A percentile compares a stretch with the other conserved stretches of the same genome.
These are phyloP conservation scores for Apiosordaria backusii DNA, from an alignment of 495 filamentous ascomycete genomes.

Conservation along the genomic window DNA sequence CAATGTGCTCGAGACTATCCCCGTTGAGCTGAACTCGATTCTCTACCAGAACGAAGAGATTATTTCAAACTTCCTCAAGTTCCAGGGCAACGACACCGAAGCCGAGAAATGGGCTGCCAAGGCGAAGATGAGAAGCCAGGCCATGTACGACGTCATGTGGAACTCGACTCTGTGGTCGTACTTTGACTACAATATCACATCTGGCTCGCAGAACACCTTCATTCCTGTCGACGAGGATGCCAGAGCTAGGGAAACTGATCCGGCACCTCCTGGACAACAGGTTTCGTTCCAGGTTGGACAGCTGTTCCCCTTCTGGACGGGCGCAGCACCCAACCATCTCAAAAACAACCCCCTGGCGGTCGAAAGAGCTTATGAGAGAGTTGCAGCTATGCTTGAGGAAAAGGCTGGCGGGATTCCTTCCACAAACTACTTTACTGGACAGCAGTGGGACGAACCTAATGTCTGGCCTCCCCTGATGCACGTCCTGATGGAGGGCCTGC, in stretches of 20 bases:
- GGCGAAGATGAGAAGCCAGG: conserved; percentile 39
- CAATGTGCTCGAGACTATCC: conserved; percentile 38
- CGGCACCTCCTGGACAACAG: conserved; percentile 39
- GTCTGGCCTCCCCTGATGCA: conserved; percentile 51
- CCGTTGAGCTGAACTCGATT: conserved; percentile 51
- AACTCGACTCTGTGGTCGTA: conserved; percentile 45
- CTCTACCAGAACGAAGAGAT: conserved; percentile 47
- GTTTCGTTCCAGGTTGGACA: conserved; percentile 43
- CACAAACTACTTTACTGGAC: conserved; percentile 44
- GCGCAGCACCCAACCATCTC: conserved; percentile 42
- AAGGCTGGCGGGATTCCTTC: conserved; percentile 44
- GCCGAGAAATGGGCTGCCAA: conserved; percentile 32
- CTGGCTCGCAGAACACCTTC: conserved; percentile 37
- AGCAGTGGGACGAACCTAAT: conserved; percentile 53
- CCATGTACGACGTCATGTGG: conserved; percentile 49
- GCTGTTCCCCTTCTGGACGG: conserved; percentile 52
- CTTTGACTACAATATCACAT: conserved; percentile 52
- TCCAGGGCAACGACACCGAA: conserved; percentile 29
- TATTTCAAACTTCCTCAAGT: conserved; percentile 37
- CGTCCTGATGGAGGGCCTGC: conserved; percentile 45
- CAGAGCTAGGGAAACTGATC: conserved; percentile 26
- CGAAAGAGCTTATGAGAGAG: conserved; percentile 35
- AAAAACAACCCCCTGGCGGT: conserved; percentile 47
- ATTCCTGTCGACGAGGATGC: conserved; percentile 38
- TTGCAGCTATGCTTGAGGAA: conserved; percentile 34